A percentile compares a stretch with the other conserved stretches of the same genome.
Conservation (phyloP, 305 asterid species). For the Striga hermonthica region DNA sequence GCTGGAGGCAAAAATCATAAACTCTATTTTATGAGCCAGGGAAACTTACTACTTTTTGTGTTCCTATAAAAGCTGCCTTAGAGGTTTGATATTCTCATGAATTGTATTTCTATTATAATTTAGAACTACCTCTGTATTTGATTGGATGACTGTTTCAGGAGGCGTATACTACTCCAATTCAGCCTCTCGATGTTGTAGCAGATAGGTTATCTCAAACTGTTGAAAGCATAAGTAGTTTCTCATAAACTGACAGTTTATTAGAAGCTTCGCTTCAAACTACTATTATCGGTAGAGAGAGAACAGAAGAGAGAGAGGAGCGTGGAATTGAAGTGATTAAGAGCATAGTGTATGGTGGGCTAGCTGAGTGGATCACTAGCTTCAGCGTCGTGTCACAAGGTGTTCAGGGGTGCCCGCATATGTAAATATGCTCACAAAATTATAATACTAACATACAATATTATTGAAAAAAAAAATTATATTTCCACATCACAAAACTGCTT, state of each 20-base stretch:
- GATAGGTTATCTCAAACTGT: conserved; percentile 32
- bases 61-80: no score
- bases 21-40: no score
- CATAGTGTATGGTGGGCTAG: conserved; percentile 86
- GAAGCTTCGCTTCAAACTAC: conserved; percentile 34
- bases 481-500: no score
- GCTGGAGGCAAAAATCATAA: no score
- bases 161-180: no score
- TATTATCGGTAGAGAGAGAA: conserved; percentile 33
- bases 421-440: conserved; percentile 30
- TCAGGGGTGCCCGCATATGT: conserved; percentile 75
- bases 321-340: conserved; percentile 75
- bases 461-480: background rate
- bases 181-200: background rate
- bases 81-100: no score
- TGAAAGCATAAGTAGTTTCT: conserved; percentile 28
- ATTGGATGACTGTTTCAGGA: no score
- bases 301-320: conserved; percentile 38
- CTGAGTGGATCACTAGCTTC: conserved; percentile 78
- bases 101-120: no score
- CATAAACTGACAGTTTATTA: conserved; percentile 33
- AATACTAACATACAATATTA: no score
- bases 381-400: conserved; percentile 84
- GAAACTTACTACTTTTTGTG: no score
- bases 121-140: no score